Evolutionary conservation across 306 rosid genomes (phyloP).

Genomic region (Sesbania bispinosa): DNA sequence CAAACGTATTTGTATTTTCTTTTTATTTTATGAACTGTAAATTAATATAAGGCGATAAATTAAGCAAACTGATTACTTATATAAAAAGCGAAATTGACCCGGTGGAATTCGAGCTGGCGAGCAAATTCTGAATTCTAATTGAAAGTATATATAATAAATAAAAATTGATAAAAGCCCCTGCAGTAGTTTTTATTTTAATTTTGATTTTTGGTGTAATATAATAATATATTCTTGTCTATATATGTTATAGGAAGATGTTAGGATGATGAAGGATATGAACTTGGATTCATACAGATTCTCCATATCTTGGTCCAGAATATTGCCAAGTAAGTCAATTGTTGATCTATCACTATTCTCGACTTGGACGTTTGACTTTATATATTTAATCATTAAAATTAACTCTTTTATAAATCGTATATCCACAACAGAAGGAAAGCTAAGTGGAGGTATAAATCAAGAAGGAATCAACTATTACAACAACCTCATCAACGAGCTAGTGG

Average conservation of each 20-base stretch:
- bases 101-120: too few relatives aligned
- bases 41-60: too few relatives aligned
- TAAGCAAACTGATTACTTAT: too few relatives aligned
- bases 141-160: not conserved
- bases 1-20: too few relatives aligned
- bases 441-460: conserved; percentile 53
- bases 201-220: not conserved
- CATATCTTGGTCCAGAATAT: conserved; percentile 67
- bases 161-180: not conserved
- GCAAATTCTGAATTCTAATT: not conserved
- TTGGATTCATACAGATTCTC: conserved; percentile 68
- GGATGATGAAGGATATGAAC: conserved; percentile 49
- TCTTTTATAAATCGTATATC: not conserved
- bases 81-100: too few relatives aligned
- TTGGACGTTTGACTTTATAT: not conserved
- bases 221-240: not conserved
- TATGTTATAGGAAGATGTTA: conserved; percentile 52
- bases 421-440: conserved; percentile 45
- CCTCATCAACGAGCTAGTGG: conserved; percentile 49
- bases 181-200: not conserved
- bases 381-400: not conserved
- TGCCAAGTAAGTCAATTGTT: conserved; percentile 49
- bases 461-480: conserved; percentile 57
- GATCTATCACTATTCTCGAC: not conserved
- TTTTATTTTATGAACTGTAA: too few relatives aligned